These are phyloP conservation scores for Penicillium argentinense DNA, from an alignment of 495 filamentous ascomycete species.

Conservation along the genomic window DNA sequence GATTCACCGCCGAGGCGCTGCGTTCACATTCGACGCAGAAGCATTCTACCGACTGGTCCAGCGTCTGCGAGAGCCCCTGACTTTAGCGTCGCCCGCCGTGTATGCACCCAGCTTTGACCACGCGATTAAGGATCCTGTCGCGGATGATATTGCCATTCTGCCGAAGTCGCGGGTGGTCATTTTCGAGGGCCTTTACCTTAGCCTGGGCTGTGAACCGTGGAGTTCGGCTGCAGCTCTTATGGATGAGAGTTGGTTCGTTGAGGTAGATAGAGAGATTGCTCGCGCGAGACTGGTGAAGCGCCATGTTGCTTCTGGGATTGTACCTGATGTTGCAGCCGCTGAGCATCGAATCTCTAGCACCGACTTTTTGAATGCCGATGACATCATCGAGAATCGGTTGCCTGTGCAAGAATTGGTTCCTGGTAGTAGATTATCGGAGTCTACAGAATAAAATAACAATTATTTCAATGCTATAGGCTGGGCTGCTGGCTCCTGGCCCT, in stretches of 20 bases:
- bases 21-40: slow-evolving; percentile 75
- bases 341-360: slow-evolving; percentile 9
- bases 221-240: slow-evolving; percentile 60
- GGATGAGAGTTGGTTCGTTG: slow-evolving; percentile 77
- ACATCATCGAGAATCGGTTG: slow-evolving; percentile 13
- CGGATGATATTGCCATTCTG: slow-evolving; percentile 63
- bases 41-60: slow-evolving; percentile 60
- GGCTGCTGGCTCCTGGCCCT: no score
- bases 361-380: slow-evolving; percentile 15
- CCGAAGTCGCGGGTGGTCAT: slow-evolving; percentile 59
- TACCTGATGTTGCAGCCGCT: slow-evolving; percentile 34
- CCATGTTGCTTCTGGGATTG: slow-evolving; percentile 73
- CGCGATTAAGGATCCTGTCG: slow-evolving; percentile 71
- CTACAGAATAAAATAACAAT: no score
- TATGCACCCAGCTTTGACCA: slow-evolving; percentile 70
- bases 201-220: slow-evolving; percentile 63
- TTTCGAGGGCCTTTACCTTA: slow-evolving; percentile 76
- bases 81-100: slow-evolving; percentile 28
- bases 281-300: slow-evolving; percentile 51
- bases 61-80: slow-evolving; percentile 53
- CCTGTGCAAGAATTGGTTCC: slow-evolving; percentile 1
- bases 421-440: not conserved
- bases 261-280: slow-evolving; percentile 53
- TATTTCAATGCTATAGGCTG: no score
- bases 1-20: slow-evolving; percentile 73